phyloP scores from a whole-genome alignment of 164 flowering plant genomes.

The Akebia trifoliata region DNA sequence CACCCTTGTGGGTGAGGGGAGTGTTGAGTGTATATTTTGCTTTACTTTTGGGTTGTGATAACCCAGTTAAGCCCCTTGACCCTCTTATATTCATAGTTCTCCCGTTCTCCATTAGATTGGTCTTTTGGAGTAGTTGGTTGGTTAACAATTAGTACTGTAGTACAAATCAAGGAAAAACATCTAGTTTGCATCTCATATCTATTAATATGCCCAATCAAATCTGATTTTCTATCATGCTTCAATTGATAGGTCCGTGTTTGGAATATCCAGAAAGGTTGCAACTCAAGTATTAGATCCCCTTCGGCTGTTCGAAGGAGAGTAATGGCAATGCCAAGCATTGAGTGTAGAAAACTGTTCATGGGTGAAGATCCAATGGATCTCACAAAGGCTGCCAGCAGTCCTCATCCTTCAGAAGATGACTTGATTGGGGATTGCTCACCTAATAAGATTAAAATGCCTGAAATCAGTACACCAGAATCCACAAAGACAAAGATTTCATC shows the following conservation, averaged over 20 bases:
- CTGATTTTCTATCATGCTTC: neutral
- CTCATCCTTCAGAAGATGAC: slow-evolving; percentile 13
- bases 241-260: slow-evolving; percentile 48
- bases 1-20: too few relatives aligned
- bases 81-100: too few relatives aligned
- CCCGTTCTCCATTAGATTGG: too few relatives aligned
- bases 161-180: neutral
- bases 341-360: slow-evolving; percentile 30
- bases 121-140: too few relatives aligned
- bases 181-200: neutral
- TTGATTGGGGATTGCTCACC: slow-evolving; percentile 9
- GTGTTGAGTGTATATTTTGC: too few relatives aligned
- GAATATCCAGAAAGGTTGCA: slow-evolving; percentile 32
- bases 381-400: slow-evolving; percentile 15
- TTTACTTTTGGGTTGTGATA: too few relatives aligned
- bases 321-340: slow-evolving; percentile 43
- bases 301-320: slow-evolving; percentile 52
- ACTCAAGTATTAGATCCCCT: slow-evolving; percentile 39
- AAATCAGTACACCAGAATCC: slow-evolving; percentile 51
- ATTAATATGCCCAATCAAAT: neutral
- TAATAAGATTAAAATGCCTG: slow-evolving; percentile 21
- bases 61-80: too few relatives aligned
- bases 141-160: neutral
- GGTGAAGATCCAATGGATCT: slow-evolving; percentile 20
- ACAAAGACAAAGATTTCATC: slow-evolving; percentile 22